Base-by-base conservation (phyloP, 768 basidiomycete species). In the Tricholoma sp. region DNA sequence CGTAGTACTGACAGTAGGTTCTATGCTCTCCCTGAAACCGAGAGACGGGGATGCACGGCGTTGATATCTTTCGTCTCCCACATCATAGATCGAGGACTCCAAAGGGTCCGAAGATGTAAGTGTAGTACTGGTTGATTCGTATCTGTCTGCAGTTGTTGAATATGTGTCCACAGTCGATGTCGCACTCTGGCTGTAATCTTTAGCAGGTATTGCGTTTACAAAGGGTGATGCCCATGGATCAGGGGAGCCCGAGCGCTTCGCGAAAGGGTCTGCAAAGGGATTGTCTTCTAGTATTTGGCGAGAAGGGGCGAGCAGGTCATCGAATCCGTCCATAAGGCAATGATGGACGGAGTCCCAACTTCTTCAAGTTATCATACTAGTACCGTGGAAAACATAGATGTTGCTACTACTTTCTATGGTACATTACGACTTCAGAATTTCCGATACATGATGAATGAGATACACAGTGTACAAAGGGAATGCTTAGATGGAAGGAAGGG, bases 171-270 rank as follows among this genome's bases (percentile, higher is more conserved):
- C 56, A 32, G 62, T 50, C 35, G 59, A 61, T 34, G 64, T 62
- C 24, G 60, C 49, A 63, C 57, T 53, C 66, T 69, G 50, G 67
- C 67, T 59, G 67, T 70, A 57, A 63, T 67, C 45, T 64, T 68
- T 45, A 61, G 72, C 35, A 45, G 70, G 59, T 18, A 19, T 3
- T 60, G 65, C 66, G 46, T 66, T 66, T 43, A 76, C 76, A 59
- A 78, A 84, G 37, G 82, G 84, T 57, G 79, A 80, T 4, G 85
- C 74, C 89, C 89, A 91, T 62, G 89, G 89, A 69, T 91, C 89
- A 43, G 87, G 85, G 18, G 88, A 89, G 61, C 71, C 67, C 19
- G 87, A 83, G 43, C 88, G 79, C 57, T 80, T 80, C n/a, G 79
- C 74, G 63, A 89, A 89, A 4, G 86, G 85, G 66, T 88, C 83